Evolutionary conservation across 345 rosid genomes (phyloP).

Genomic region (Linum tenue): DNA sequence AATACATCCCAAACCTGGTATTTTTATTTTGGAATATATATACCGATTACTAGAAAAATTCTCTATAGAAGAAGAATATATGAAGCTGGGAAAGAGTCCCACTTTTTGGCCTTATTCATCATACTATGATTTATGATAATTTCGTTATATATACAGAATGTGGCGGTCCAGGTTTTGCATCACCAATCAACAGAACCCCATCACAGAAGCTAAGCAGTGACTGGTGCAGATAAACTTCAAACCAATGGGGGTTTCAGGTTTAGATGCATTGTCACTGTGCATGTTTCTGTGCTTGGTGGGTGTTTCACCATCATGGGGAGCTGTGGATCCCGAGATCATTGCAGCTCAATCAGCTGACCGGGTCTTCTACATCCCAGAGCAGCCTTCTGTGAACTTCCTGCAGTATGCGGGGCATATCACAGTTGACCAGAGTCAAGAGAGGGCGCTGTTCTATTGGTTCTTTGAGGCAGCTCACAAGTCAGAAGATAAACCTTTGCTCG

Average conservation of each 20-base stretch:
- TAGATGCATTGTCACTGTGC: neutral
- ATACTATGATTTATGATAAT: neutral
- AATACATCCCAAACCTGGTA: neutral
- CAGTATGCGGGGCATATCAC: constrained; percentile 57
- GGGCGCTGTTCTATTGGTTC: constrained; percentile 65
- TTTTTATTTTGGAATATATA: neutral
- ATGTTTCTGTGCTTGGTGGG: neutral
- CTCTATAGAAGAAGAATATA: neutral
- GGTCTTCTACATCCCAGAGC: constrained; percentile 43
- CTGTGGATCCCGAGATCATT: neutral
- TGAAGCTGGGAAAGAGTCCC: neutral
- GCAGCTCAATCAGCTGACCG: constrained; percentile 21
- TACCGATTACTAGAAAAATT: neutral
- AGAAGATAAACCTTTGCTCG: constrained; percentile 43
- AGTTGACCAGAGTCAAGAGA: constrained; percentile 22
- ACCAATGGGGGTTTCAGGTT: neutral
- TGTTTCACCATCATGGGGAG: neutral
- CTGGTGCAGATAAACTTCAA: neutral
- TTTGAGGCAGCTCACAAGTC: constrained; percentile 40
- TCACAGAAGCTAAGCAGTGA: neutral
- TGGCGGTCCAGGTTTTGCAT: neutral
- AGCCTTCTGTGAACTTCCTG: constrained; percentile 42
- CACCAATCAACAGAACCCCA: neutral
- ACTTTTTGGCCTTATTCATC: neutral
- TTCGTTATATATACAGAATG: neutral